Evolutionary conservation across 1,284 basidiomycete species (phyloP).

Genomic region (Ustilago bromivora): DNA sequence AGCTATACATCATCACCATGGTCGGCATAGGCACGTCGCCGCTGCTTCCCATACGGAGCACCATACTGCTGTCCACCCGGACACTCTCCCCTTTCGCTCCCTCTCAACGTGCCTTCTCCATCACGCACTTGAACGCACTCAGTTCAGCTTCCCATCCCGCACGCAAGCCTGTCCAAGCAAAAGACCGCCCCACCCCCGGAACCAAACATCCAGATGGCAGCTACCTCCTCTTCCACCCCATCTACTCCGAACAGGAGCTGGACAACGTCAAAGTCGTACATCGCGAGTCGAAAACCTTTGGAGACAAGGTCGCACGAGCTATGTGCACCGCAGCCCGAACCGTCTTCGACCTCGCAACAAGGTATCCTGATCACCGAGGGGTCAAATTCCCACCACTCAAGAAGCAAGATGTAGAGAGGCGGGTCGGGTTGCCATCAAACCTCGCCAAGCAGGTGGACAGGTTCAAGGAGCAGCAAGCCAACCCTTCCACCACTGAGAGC

Average conservation of each 20-base stretch:
- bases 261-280: conserved; percentile 83
- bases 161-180: conserved; percentile 30
- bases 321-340: conserved; percentile 41
- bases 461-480: conserved; percentile 17
- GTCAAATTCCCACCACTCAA: conserved; percentile 52
- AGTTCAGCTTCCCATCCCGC: conserved; percentile 8
- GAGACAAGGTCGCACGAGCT: conserved; percentile 79
- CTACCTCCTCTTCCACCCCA: conserved; percentile 54
- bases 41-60: conserved; percentile 2
- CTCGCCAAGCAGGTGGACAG: conserved; percentile 28
- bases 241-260: conserved; percentile 74
- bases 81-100: neutral
- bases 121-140: neutral
- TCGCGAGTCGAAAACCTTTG: conserved; percentile 76
- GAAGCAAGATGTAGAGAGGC: conserved; percentile 31
- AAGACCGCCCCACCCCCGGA: conserved; percentile 22
- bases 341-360: conserved; percentile 59
- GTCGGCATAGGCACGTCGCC: conserved; percentile 2
- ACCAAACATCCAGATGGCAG: conserved; percentile 38
- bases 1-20: neutral
- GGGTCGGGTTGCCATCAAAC: conserved; percentile 41
- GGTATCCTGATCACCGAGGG: conserved; percentile 53
- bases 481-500: neutral
- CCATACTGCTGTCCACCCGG: neutral
- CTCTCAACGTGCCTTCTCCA: conserved; percentile 2